Evolutionary conservation across 371 early-diverging fungal genomes (phyloP).

Genomic region (Mucor ambiguus): DNA sequence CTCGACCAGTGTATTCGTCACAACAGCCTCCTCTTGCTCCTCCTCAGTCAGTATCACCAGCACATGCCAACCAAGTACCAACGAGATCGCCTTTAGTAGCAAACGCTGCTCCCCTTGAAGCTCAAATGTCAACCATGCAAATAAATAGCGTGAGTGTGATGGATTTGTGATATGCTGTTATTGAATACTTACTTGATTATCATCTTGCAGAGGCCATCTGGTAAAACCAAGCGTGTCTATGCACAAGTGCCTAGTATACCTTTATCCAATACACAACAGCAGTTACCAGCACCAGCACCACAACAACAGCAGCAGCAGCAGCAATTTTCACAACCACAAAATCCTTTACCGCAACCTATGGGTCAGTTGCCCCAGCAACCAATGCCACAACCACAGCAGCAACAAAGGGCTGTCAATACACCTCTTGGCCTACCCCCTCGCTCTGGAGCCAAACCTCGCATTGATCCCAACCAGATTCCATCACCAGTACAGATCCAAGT

Average conservation of each 20-base stretch:
- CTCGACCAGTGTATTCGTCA: neutral
- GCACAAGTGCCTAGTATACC: conserved; percentile 22
- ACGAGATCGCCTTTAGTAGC: neutral
- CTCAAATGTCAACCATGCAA: conserved; percentile 9
- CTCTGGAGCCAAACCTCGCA: conserved; percentile 57
- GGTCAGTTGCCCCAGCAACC: conserved; percentile 10
- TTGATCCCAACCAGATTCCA: conserved; percentile 95
- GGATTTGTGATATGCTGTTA: neutral
- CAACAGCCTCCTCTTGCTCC: neutral
- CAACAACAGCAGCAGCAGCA: neutral
- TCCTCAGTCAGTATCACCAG: neutral
- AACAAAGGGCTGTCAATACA: conserved; percentile 6
- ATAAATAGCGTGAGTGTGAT: neutral
- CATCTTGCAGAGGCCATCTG: conserved; percentile 17
- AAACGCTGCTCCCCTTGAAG: neutral
- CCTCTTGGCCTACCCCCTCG: conserved; percentile 33
- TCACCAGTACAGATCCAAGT: conserved; percentile 85
- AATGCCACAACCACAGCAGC: conserved; percentile 4
- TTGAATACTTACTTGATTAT: neutral
- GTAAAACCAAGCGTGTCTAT: conserved; percentile 38
- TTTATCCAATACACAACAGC: conserved; percentile 3
- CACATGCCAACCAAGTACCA: neutral
- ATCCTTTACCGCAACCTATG: conserved; percentile 10
- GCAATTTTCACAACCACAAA: neutral
- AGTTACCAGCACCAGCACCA: neutral